phyloP scores from a whole-genome alignment of 2,329 filamentous ascomycete genomes.

The Didymella pomorum region DNA sequence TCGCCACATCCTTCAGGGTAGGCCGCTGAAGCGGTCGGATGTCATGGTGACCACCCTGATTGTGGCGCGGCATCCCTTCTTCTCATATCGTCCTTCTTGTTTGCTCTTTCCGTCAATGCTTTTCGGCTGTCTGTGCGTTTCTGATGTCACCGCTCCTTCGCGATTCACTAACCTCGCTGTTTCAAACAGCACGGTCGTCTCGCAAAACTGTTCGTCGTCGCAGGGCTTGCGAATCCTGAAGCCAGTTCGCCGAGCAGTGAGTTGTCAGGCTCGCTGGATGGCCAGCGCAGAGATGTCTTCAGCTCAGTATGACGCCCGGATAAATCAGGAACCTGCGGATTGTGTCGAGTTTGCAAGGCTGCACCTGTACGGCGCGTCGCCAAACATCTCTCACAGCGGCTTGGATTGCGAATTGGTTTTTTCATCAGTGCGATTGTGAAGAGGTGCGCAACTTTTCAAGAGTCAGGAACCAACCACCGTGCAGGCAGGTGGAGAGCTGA shows the following conservation, averaged over 20 bases:
- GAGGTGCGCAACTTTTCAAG: constrained; percentile 29
- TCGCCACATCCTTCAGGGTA: constrained; percentile 11
- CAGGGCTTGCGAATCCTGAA: constrained; percentile 15
- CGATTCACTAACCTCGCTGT: constrained; percentile 16
- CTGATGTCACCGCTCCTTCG: constrained; percentile 35
- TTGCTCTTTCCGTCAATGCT: constrained; percentile 26
- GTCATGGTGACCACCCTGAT: constrained; percentile 15
- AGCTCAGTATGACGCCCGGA: constrained; percentile 25
- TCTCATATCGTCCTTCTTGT: constrained; percentile 18
- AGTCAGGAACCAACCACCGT: constrained; percentile 40
- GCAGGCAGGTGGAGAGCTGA: constrained; percentile 33
- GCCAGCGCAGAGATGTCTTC: constrained; percentile 30
- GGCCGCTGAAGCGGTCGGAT: constrained; percentile 19
- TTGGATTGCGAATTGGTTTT: neutral
- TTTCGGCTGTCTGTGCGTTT: constrained; percentile 26
- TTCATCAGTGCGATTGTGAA: constrained; percentile 14
- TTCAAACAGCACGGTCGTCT: constrained; percentile 13
- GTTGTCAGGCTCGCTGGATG: constrained; percentile 34
- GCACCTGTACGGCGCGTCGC: constrained; percentile 8
- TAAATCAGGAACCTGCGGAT: constrained; percentile 11
- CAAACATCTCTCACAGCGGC: constrained; percentile 17
- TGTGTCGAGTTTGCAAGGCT: constrained; percentile 15
- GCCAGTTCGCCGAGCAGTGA: constrained; percentile 30
- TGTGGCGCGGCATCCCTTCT: constrained; percentile 30
- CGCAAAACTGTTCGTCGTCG: constrained; percentile 21